Conservation (phyloP, 768 basidiomycete species). For the Lactarius sp. region DNA sequence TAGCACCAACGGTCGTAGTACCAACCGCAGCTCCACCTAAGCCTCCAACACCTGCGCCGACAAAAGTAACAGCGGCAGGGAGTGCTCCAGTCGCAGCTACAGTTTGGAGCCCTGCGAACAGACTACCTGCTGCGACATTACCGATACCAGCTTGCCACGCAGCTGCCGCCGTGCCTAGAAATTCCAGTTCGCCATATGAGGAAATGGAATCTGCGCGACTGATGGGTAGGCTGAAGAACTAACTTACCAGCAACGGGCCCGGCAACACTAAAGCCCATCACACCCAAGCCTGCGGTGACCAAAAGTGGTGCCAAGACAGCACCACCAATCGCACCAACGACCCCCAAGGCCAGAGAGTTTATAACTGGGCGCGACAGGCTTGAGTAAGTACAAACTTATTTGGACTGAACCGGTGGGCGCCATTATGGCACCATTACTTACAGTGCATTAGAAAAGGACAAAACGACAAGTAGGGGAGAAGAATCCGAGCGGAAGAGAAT, state of each 20-base stretch:
- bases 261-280: conserved; percentile 5
- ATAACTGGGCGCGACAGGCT: background rate
- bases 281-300: background rate
- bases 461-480: too few species aligned
- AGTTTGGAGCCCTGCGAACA: background rate
- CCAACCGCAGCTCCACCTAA: background rate
- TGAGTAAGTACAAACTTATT: background rate
- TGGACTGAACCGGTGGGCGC: background rate
- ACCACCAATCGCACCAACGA: background rate
- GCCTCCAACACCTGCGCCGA: background rate
- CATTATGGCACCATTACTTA: background rate
- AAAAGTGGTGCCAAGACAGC: background rate
- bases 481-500: too few species aligned
- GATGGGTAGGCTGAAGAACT: too few species aligned
- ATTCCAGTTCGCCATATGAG: background rate
- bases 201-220: background rate
- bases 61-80: background rate
- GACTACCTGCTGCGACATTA: too few species aligned
- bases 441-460: background rate
- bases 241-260: conserved; percentile 15
- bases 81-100: conserved; percentile 11
- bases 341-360: background rate
- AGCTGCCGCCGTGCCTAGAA: background rate
- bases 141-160: too few species aligned
- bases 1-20: too few species aligned